These are phyloP conservation scores for Bauhinia variegata DNA, from an alignment of 306 rosid species.

Conservation along the genomic window DNA sequence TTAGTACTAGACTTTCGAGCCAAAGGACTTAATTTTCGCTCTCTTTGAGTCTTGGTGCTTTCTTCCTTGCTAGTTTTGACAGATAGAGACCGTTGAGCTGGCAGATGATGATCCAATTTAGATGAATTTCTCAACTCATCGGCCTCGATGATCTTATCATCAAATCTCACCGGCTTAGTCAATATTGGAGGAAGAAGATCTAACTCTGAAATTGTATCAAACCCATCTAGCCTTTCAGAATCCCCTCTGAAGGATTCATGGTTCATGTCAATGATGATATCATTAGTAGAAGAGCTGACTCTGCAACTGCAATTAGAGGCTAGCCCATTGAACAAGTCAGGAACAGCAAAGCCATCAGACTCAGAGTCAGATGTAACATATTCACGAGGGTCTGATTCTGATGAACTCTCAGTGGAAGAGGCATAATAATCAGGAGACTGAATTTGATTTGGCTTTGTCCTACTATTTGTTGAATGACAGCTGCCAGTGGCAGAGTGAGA, in stretches of 20 bases:
- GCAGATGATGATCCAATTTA: conserved; percentile 41
- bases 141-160: conserved; percentile 46
- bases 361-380: conserved; percentile 61
- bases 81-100: conserved; percentile 36
- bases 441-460: conserved; percentile 38
- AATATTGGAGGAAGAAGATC: conserved; percentile 65
- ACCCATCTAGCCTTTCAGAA: conserved; percentile 44
- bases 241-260: conserved; percentile 45
- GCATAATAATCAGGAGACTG: conserved; percentile 58
- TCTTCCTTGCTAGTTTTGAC: conserved; percentile 45
- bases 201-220: conserved; percentile 54
- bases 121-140: conserved; percentile 44
- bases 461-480: conserved; percentile 41
- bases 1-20: conserved; percentile 46
- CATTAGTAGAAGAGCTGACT: conserved; percentile 71
- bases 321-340: conserved; percentile 47
- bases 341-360: conserved; percentile 40
- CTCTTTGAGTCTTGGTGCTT: conserved; percentile 42
- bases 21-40: conserved; percentile 27
- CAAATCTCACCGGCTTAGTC: conserved; percentile 58
- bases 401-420: conserved; percentile 56
- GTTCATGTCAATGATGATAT: conserved; percentile 74
- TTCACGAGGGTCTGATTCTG: conserved; percentile 49
- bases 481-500: conserved; percentile 41
- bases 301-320: conserved; percentile 57